phyloP scores from a whole-genome alignment of 768 basidiomycete genomes.

The Serpula lacrymans region DNA sequence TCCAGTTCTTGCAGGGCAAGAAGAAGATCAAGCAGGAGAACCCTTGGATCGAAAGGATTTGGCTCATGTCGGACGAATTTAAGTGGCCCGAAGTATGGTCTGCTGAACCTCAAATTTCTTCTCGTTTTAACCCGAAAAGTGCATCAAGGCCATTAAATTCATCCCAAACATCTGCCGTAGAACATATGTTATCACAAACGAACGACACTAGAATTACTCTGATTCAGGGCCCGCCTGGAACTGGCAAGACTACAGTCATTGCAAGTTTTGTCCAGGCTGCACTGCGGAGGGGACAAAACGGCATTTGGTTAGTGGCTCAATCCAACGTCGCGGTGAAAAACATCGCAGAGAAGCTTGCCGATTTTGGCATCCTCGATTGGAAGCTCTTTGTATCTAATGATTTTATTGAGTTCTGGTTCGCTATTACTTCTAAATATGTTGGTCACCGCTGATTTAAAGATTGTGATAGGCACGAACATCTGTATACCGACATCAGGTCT shows the following conservation, averaged over 20 bases:
- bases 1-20: conserved; percentile 33
- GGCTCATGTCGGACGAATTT: conserved; percentile 23
- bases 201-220: conserved; percentile 32
- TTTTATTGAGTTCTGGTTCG: conserved; percentile 66
- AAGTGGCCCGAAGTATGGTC: conserved; percentile 36
- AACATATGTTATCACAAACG: conserved; percentile 35
- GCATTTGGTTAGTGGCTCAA: conserved; percentile 81
- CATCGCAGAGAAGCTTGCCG: conserved; percentile 76
- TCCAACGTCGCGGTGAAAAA: conserved; percentile 89
- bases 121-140: conserved; percentile 11
- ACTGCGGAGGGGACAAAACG: conserved; percentile 33
- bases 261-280: conserved; percentile 55
- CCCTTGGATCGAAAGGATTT: conserved; percentile 38
- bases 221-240: conserved; percentile 57
- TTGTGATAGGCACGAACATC: conserved; percentile 70
- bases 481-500: conserved; percentile 47
- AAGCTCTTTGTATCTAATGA: conserved; percentile 68
- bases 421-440: conserved; percentile 3
- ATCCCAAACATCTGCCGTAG: conserved; percentile 37
- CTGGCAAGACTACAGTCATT: conserved; percentile 74
- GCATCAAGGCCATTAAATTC: conserved; percentile 32
- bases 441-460: conserved; percentile 5
- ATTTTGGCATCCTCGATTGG: conserved; percentile 52
- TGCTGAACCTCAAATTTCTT: conserved; percentile 12
- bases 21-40: conserved; percentile 23